Evolutionary conservation across 2,329 filamentous ascomycete species (phyloP).

Genomic region (Cercospora brassicicola): DNA sequence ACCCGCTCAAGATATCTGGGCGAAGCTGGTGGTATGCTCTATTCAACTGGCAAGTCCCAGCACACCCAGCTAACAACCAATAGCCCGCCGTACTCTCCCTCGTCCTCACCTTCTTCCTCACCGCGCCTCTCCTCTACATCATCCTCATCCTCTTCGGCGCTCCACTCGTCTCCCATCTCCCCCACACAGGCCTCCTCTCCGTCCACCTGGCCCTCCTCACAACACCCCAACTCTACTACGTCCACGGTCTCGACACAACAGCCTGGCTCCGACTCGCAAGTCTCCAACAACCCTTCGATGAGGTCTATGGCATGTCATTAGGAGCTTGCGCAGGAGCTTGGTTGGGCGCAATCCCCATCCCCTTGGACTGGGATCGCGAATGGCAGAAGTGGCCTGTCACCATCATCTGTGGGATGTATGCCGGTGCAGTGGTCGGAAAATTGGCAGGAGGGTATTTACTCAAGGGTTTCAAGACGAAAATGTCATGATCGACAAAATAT

Average conservation of each 20-base stretch:
- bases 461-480: slow-evolving; percentile 49
- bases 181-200: slow-evolving; percentile 76
- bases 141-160: slow-evolving; percentile 86
- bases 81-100: slow-evolving; percentile 72
- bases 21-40: slow-evolving; percentile 47
- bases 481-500: slow-evolving; percentile 12
- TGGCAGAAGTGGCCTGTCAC: slow-evolving; percentile 99
- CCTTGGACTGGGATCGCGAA: slow-evolving; percentile 96
- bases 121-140: slow-evolving; percentile 58
- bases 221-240: slow-evolving; percentile 79
- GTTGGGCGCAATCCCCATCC: slow-evolving; percentile 92
- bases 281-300: slow-evolving; percentile 72
- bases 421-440: slow-evolving; percentile 73
- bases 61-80: neutral
- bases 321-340: slow-evolving; percentile 80
- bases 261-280: slow-evolving; percentile 71
- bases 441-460: slow-evolving; percentile 55
- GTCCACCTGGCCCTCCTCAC: slow-evolving; percentile 78
- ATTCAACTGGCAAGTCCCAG: neutral
- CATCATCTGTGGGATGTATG: slow-evolving; percentile 77
- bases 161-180: slow-evolving; percentile 76
- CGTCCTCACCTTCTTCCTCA: slow-evolving; percentile 56
- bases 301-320: slow-evolving; percentile 77
- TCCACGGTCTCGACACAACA: slow-evolving; percentile 71
- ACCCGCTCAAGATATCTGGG: slow-evolving; percentile 50